Evolutionary conservation across 2,329 filamentous ascomycete genomes (phyloP), one percentile per base, ranked within the genome.

Genomic region (Fusarium chaquense): DNA sequence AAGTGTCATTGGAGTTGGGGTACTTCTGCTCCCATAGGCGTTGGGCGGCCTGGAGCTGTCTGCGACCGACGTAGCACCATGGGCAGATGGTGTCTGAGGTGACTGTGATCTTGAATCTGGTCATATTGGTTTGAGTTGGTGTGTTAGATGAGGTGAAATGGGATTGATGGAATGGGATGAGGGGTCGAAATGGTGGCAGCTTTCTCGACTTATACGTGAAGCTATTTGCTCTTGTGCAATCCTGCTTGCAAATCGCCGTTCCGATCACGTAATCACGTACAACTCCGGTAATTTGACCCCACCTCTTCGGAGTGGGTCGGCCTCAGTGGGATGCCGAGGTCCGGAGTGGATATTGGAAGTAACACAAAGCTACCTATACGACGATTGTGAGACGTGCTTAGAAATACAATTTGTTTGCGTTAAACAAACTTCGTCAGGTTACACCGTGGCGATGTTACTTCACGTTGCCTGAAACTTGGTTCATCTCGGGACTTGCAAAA

Each of bases 1-100:
- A 86, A 33, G 86, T 93, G 81, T 97, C 93, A 11, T 77, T 75
- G 41, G 79, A 80, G 15, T 80, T 74, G 2, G 83, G 82, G 62
- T 84, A 75, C 24, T 73, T 75, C 13, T 77, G 67, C 55, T 75
- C 76, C 76, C 83, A 84, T 4, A 78, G 69, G 28, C 77, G 75
- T 58, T 86, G 83, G 43, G 85, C 85, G n/a, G 68, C 67, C 58
- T 84, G 79, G 56, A 87, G 80, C 59, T 82, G 80, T 59, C 78
- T 80, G 60, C 83, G 79, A 47, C 83, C 84, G 61, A 87, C 78
- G 73, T 85, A 86, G 76, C 84, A 85, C 78, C 83, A 86, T 3
- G 84, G 84, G 64, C 85, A 87, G 47, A 84, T 76, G 5, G 83
- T 83, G 77, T 87, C 85, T 32, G 84, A 80, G 61, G 84, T 83